Percentiles rank a stretch among this genome's conserved stretches.
Evolutionary conservation across 371 early-diverging fungal genomes (phyloP).

Genomic region (Zychaea mexicana): DNA sequence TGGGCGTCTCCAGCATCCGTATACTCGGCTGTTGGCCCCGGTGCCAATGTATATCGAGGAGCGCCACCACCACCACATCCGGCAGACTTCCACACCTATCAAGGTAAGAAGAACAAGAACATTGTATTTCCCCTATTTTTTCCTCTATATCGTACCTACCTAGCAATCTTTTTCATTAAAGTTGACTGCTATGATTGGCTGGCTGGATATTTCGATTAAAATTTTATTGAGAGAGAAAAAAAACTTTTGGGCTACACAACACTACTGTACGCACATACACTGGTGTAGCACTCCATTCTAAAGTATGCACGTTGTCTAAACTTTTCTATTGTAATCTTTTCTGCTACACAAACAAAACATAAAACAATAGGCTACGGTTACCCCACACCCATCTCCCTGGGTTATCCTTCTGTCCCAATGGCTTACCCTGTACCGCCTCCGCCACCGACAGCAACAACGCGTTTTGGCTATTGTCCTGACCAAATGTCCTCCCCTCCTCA

Average conservation of each 20-base stretch:
- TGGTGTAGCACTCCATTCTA: too few species aligned
- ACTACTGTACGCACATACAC: too few species aligned
- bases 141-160: not conserved
- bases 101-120: not conserved
- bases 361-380: conserved; percentile 1
- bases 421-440: conserved; percentile 19
- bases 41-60: not conserved
- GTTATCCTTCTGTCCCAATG: conserved; percentile 23
- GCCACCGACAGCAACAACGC: conserved; percentile 1
- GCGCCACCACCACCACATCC: too few species aligned
- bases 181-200: conserved; percentile 12
- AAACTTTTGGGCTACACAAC: not conserved
- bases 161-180: conserved; percentile 1
- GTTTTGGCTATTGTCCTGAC: conserved; percentile 32
- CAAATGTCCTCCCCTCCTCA: conserved; percentile 13
- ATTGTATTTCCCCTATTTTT: not conserved
- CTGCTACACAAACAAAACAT: not conserved
- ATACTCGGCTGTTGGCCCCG: too few species aligned
- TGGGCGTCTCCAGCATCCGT: conserved; percentile 1
- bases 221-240: not conserved
- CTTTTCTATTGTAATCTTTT: too few species aligned
- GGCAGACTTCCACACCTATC: conserved; percentile 3
- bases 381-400: conserved; percentile 12
- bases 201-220: not conserved
- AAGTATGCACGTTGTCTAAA: too few species aligned